Base-by-base conservation (phyloP, 768 basidiomycete species). In the Lentinula sp. region DNA sequence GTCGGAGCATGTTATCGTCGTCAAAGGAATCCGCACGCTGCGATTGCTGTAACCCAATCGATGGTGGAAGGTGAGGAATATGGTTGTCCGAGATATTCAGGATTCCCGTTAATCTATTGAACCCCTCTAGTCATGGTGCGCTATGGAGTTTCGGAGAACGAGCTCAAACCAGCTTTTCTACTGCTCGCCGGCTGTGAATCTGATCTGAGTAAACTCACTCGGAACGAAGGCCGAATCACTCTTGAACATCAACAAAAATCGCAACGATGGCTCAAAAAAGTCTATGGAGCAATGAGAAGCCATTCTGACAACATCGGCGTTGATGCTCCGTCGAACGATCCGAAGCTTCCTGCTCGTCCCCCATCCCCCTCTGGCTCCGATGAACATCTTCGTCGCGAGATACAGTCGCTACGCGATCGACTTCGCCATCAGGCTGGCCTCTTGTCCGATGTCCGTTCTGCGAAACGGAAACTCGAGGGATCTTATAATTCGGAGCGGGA, bases 141-240 rank as follows among this genome's bases (percentile, higher is more conserved):
- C 13, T 71, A 73, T 59, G 71, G 73, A 20, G 69, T 78, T 6
- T 66, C 72, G 4, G 71, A 74, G 41, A 67, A 69, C 28, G 72
- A 77, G 4, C 71, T 84, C 42, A 80, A 76, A 64, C 82, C 84
- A 13, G 80, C 77, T 0, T 81, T 74, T 66, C 74, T 86, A 8
- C 73, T 85, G 68, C 73, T 85, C 15, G 78, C 84, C 7, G 77
- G 80, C 57, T 85, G 84, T 64, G 80, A 85, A 65, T 71, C 73
- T 2, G 84, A 85, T 64, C 66, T 85, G 57, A 76, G 51, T 20
- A 73, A 73, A 62, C 16, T 65, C 42, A 57, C 67, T 1, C 64
- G 56, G 32, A 69, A 67, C 20, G 65, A 70, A 39, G 67, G 72
- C 0, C 67, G 67, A n/a, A 63, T 66, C n/a, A 70, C 71, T 16